Conservation (phyloP, 2,329 filamentous ascomycete species). For the Orbilia oligospora region DNA sequence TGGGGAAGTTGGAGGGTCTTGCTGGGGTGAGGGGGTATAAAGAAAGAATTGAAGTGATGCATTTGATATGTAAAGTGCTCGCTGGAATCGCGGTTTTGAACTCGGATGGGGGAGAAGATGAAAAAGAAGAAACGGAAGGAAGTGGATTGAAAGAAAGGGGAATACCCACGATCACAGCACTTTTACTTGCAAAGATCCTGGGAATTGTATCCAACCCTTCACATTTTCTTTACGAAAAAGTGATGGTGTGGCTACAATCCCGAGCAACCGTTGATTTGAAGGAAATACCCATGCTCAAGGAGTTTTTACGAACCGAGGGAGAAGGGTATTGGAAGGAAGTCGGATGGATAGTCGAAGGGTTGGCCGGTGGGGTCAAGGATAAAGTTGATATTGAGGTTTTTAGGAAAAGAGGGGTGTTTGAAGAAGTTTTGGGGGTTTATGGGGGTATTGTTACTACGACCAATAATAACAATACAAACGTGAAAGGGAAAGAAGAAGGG, state of each 20-base stretch:
- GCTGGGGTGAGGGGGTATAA: conserved; percentile 55
- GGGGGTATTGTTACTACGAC: neutral
- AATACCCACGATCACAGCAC: conserved; percentile 62
- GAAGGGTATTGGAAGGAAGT: conserved; percentile 63
- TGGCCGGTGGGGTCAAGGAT: conserved; percentile 60
- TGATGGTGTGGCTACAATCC: conserved; percentile 62
- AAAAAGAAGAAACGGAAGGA: neutral
- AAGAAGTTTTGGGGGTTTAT: conserved; percentile 45
- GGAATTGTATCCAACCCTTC: conserved; percentile 61
- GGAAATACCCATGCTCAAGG: conserved; percentile 63
- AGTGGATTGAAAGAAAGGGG: conserved; percentile 35
- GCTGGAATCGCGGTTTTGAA: conserved; percentile 56
- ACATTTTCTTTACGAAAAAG: conserved; percentile 63
- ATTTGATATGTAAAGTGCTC: conserved; percentile 62
- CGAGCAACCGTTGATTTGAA: conserved; percentile 60
- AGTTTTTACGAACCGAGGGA: conserved; percentile 50
- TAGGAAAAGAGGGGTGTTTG: conserved; percentile 47
- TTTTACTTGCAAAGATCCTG: conserved; percentile 61
- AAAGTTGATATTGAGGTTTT: conserved; percentile 50
- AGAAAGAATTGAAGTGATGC: conserved; percentile 62
- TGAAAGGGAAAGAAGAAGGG: conserved; percentile 26
- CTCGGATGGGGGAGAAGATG: neutral
- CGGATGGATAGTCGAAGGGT: conserved; percentile 61
- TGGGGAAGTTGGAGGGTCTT: conserved; percentile 59
- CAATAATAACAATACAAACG: neutral